Evolutionary conservation across 805 yeast genomes (phyloP).

Genomic region (Metschnikowia borealis): DNA sequence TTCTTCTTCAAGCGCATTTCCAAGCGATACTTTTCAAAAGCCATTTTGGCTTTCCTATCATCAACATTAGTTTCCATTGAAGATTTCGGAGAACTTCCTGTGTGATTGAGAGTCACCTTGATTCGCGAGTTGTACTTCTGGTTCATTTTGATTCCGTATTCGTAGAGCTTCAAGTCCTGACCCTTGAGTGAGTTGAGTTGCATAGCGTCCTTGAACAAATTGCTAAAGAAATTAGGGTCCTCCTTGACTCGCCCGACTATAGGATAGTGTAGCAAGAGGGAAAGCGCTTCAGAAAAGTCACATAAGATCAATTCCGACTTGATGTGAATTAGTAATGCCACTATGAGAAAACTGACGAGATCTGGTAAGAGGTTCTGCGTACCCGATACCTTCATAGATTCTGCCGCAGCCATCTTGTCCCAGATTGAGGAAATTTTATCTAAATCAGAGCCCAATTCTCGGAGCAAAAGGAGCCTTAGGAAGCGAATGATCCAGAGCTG

Average conservation of each 20-base stretch:
- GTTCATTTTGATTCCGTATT: constrained; percentile 39
- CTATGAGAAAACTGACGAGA: constrained; percentile 39
- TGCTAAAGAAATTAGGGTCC: constrained; percentile 20
- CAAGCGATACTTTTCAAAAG: constrained; percentile 43
- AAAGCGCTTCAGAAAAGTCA: constrained; percentile 51
- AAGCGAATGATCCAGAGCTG: constrained; percentile 55
- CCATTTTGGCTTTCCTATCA: constrained; percentile 33
- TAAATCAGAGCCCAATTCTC: constrained; percentile 45
- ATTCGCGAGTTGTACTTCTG: constrained; percentile 37
- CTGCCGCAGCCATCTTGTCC: constrained; percentile 44
- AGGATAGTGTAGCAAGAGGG: constrained; percentile 49
- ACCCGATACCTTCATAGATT: constrained; percentile 2
- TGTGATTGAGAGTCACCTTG: constrained; percentile 20
- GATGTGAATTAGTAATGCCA: constrained; percentile 42
- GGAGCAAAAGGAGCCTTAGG: constrained; percentile 41
- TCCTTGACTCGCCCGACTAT: constrained; percentile 17
- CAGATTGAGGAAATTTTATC: constrained; percentile 37
- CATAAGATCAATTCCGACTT: constrained; percentile 42
- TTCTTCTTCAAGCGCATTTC: constrained; percentile 47
- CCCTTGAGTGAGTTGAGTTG: constrained; percentile 30
- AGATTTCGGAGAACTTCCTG: constrained; percentile 19
- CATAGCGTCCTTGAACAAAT: constrained; percentile 32
- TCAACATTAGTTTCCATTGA: constrained; percentile 12
- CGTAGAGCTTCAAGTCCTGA: constrained; percentile 36
- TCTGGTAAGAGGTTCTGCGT: constrained; percentile 23